Percentiles rank a stretch among this genome's conserved stretches.
Evolutionary conservation across 768 basidiomycete species (phyloP).

Genomic region (Boletales sp.): DNA sequence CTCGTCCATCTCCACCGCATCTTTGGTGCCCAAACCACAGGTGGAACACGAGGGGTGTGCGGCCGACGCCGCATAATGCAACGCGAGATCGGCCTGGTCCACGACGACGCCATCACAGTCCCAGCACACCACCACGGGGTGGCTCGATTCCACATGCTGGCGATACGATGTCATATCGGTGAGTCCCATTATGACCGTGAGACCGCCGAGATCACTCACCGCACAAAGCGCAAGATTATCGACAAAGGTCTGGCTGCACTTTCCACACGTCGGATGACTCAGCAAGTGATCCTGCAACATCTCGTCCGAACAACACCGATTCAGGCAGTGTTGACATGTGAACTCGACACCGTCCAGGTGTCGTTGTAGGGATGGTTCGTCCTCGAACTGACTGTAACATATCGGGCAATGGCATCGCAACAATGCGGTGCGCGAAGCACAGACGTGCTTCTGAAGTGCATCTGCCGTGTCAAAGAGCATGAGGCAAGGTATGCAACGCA

Average conservation of each 20-base stretch:
- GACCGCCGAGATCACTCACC: constrained; percentile 10
- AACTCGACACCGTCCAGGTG: constrained; percentile 17
- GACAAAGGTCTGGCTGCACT: constrained; percentile 17
- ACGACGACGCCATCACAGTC: constrained; percentile 26
- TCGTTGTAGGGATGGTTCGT: constrained; percentile 11
- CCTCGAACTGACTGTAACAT: constrained; percentile 24
- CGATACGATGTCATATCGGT: background rate
- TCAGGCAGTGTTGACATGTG: constrained; percentile 18
- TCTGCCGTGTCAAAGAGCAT: constrained; percentile 10
- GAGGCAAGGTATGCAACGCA: constrained; percentile 16
- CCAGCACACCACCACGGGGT: constrained; percentile 28
- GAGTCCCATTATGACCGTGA: background rate
- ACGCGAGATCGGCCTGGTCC: constrained; percentile 15
- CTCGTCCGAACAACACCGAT: constrained; percentile 21
- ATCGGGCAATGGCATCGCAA: constrained; percentile 16
- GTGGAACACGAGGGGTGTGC: constrained; percentile 18
- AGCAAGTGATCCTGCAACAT: constrained; percentile 25
- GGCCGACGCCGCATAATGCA: constrained; percentile 21
- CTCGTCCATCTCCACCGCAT: constrained; percentile 15
- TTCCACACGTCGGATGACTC: constrained; percentile 22
- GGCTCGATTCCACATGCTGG: constrained; percentile 22
- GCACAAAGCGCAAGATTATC: constrained; percentile 17
- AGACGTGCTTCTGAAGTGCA: constrained; percentile 12
- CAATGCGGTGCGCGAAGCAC: constrained; percentile 6
- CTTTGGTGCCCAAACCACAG: constrained; percentile 18